phyloP scores from a whole-genome alignment of 768 basidiomycete species.

The Kwoniella dejecticola region DNA sequence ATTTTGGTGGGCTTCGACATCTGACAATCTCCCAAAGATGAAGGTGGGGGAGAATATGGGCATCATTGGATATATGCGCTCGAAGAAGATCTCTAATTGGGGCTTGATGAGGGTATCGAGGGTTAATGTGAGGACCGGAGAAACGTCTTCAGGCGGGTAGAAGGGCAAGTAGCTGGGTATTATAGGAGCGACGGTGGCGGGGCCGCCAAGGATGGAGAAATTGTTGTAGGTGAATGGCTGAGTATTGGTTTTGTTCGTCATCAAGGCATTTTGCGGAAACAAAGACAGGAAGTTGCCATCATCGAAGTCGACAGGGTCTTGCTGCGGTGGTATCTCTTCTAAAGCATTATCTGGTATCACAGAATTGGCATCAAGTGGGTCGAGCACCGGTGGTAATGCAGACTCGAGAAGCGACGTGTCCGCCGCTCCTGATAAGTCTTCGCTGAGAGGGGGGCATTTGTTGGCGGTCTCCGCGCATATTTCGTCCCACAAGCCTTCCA shows the following conservation, averaged over 20 bases:
- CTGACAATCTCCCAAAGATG: slow-evolving; percentile 23
- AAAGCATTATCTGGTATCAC: no score
- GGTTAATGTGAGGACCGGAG: slow-evolving; percentile 33
- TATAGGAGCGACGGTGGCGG: no score
- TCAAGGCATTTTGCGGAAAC: background rate
- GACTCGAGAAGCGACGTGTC: no score
- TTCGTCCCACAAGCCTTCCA: background rate
- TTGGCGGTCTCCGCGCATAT: background rate
- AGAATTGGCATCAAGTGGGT: no score
- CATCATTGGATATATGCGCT: slow-evolving; percentile 43
- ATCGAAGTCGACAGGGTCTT: no score
- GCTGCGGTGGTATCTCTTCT: no score
- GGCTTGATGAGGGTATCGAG: slow-evolving; percentile 36
- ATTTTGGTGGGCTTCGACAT: slow-evolving; percentile 15
- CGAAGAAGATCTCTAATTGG: slow-evolving; percentile 42
- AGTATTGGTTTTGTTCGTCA: background rate
- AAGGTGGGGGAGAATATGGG: slow-evolving; percentile 34
- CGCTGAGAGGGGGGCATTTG: background rate
- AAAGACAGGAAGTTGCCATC: background rate
- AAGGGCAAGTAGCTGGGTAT: slow-evolving; percentile 10
- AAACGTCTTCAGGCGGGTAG: slow-evolving; percentile 24
- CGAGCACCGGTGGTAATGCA: no score
- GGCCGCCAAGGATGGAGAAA: background rate
- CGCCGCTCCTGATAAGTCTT: no score
- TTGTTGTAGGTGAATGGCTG: background rate